Evolutionary conservation across 1,139 yeast genomes (phyloP), one percentile per base, ranked within the genome.

Genomic region (Zygoascus hellenicus): DNA sequence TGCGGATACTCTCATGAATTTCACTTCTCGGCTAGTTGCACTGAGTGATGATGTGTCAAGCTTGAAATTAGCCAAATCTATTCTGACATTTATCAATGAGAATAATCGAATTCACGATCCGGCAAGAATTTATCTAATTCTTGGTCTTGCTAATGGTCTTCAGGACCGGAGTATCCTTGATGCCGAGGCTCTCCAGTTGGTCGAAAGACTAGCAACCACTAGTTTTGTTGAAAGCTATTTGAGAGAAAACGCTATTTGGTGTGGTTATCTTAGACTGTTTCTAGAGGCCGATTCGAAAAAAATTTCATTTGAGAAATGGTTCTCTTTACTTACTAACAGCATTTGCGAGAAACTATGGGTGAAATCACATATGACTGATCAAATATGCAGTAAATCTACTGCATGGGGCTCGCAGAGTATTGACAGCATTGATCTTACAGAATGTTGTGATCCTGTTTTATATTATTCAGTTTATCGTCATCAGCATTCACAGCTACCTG

Each of bases 61-160:
- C 3, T 48, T 60, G 1, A 57, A 54, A 9, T 54, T 71, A 13
- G 48, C 63, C 2, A 36, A 49, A 1, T 47, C 74, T 5, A 29
- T 43, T 3, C 29, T 43, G 19, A 13, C 14, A 15, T 43, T 28
- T 19, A 28, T 43, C 13, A 26, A 31, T 29, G 39, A 43, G 1
- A 28, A 37, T 19, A 36, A 19, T 7, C 29, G 46, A 29, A 43
- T 43, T 9, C 46, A 43, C 65, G 95, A 81, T 53, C 87, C 90
- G 1, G 78, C 92, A 0, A 76, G 88, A 60, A 73, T 84, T 1
- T 83, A 78, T 55, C 65, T 83, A 2, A 59, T 80, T 1, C 65
- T 69, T 30, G 95, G 95, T 6, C 57, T 86, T 9, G 59, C 77
- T 10, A 57, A 66, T 6, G 90, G 87, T 0, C 65, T 84, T 32